Evolutionary conservation across 352 stramenopile species (phyloP), one percentile per base, ranked within the genome.

Genomic region (Halophytophthora batemanensis): DNA sequence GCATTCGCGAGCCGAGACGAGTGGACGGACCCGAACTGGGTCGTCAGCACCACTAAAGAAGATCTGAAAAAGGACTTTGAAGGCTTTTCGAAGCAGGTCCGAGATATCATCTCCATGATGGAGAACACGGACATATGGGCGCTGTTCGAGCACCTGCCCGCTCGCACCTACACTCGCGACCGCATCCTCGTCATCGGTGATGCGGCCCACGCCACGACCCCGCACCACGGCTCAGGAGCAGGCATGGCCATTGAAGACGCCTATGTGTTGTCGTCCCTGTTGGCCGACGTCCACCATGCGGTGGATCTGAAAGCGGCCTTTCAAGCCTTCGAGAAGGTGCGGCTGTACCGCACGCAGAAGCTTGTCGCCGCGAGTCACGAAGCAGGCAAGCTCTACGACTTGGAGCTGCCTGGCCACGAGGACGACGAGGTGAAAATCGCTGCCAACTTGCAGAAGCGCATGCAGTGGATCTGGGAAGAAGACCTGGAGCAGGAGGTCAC

Each of bases 51-150:
- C 28, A 71, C 57, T 1, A 67, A 71, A 37, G 52, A 66, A 23
- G 62, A 67, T 12, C 49, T 67, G 11, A 44, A 46, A 43, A 67
- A 64, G 34, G 58, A 67, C 53, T 71, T 71, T 18, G 25, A 11
- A 1, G 58, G 58, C 6, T 71, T 66, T 44, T 71, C 62, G 4
- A 62, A 55, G 18, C 57, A 67, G 19, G 62, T 67, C 36, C 58
- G 58, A 29, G 58, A 59, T 40, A 71, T 71, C 58, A 63, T 67
- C 34, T 60, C 62, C 49, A 67, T 71, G 62, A 71, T 71, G 62
- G 57, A 71, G 49, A 59, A 67, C 49, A 71, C 62, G 2, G 58
- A 71, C 45, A 67, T 71, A 22, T 71, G 62, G 62, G 57, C 62
- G 29, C 36, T 71, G 6, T 67, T 67, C 33, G 47, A 71, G 15